Evolutionary conservation across 495 filamentous ascomycete species (phyloP), one percentile per base, ranked within the genome.

Genomic region (Daldinia childiae): DNA sequence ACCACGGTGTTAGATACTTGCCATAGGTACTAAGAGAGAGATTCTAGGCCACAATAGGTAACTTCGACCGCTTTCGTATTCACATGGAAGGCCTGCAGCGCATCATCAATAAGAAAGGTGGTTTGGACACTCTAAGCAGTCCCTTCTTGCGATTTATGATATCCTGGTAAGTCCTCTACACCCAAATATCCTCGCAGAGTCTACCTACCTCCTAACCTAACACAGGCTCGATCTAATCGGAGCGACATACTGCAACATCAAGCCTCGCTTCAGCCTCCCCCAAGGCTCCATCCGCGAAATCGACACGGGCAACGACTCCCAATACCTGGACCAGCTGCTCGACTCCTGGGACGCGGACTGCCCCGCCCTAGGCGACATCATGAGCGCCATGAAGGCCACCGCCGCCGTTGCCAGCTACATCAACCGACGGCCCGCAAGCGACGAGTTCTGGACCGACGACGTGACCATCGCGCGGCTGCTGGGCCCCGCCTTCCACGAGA

Each of bases 321-420:
- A 26, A 14, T 71, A 73, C 55, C 45, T 77, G 7, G 48, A 71
- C 7, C 50, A 45, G 7, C 38, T 77, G 0, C 56, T 77, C 8
- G 6, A 19, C 8, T 58, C 66, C n/a, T 75, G 75, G 75, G 39
- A 77, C 39, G 56, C 29, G 3, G 17, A 61, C 17, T 77, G 72
- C 27, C 72, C 75, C 29, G 4, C 69, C 6, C 62, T 77, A 0
- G 72, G 69, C 34, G 75, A 77, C 17, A 71, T 77, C 29, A 66
- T 58, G 54, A 51, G 58, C 24, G 75, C 75, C 45, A 64, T 77
- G 45, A 62, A 58, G 38, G 66, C 72, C 0, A 73, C 66, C 0
- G 75, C 75, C 4, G 62, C 72, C 5, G 75, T 68, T 14, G 75
- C 75, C 29, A 73, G 32, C 58, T 77, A 72, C 54, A 66, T 75